Base-by-base conservation (phyloP, 2,329 filamentous ascomycete genomes). In the Trichophyton equinum region DNA sequence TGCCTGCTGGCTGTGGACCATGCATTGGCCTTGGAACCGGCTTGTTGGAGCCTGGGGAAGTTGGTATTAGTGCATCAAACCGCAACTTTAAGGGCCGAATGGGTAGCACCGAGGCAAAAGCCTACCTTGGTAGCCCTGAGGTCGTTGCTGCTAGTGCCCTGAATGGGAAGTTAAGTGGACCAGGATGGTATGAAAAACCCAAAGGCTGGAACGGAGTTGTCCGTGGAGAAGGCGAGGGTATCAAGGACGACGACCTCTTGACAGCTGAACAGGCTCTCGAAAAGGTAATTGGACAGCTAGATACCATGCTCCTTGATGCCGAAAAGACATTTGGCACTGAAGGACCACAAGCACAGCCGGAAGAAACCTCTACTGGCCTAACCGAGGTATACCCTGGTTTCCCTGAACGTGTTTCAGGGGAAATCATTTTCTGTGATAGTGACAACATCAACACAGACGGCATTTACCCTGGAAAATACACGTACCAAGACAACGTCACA, bases 61-160 rank as follows among this genome's bases (percentile, higher is more conserved):
- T 91, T 8, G 91, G 91, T 22, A 91, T 96, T 66, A 85, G 81
- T 63, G 89, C 90, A 0, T 85, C 81, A 58, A 96, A 96, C 77
- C 81, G 91, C 9, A 96, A 96, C 73, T 96, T 91, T 79, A 91
- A 91, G 74, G 91, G 91, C 0, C 84, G 91, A 2, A 95, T 96
- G 88, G 91, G 91, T 2, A 86, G 82, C 13, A 84, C 82, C 2
- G 83, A 88, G 4, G 88, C 90, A 0, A 85, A 90, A 68, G 89
- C 90, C 0, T 96, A 96, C 71, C 84, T 96, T 0, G 88, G 86
- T 4, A 92, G 87, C 65, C 91, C 94, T 0, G 91, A 96, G 69
- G 86, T 96, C 1, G 92, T 97, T 0, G 92, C 92, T 3, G 91
- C 94, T 6, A 95, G 89, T 68, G 92, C 92, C 1, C 75, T 96